Evolutionary conservation across 352 stramenopile genomes (phyloP), one percentile per base, ranked within the genome.

Genomic region (Pythium brachiatum): DNA sequence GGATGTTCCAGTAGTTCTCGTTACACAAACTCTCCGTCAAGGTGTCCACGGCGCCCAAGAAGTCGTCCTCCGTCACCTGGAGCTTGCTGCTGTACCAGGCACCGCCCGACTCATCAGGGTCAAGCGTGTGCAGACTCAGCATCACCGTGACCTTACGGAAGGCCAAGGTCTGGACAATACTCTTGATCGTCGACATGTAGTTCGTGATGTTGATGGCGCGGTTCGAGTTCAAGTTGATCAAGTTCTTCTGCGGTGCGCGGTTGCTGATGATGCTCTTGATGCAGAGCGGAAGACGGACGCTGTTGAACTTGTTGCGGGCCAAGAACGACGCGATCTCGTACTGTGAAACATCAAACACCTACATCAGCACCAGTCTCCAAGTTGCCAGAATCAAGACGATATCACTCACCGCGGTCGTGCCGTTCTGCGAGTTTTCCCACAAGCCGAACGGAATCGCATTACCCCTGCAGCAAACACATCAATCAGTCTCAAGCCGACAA

Each of bases 301-400:
- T 79, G 31, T 94, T 94, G 39, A 94, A 94, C 18, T 92, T 90
- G 74, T 94, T 85, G 56, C 79, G 68, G 18, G 75, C 66, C 41
- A 92, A 59, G 67, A 94, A 94, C 15, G 79, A 70, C 3, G 83
- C 85, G 32, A 94, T 81, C 34, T 91, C 79, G 65, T 89, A 91
- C 47, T 39, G 34, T 36, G 11, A 36, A n/a, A 5, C 34, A 41
- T n/a, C 29, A 34, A 5, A n/a, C n/a, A n/a, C n/a, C 31, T n/a
- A 79, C 78, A 11, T 48, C 63, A 50, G 81, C 80, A n/a, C n/a
- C n/a, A n/a, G n/a, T n/a, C n/a, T n/a, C n/a, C n/a, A n/a, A n/a
- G n/a, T n/a, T n/a, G n/a, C n/a, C n/a, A n/a, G n/a, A n/a, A n/a
- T n/a, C n/a, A 41, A 16, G 11, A 13, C 9, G 15, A n/a, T 18